Evolutionary conservation across 1,139 yeast genomes (phyloP), one percentile per base, ranked within the genome.

Genomic region (Trichomonascaceae sp.): DNA sequence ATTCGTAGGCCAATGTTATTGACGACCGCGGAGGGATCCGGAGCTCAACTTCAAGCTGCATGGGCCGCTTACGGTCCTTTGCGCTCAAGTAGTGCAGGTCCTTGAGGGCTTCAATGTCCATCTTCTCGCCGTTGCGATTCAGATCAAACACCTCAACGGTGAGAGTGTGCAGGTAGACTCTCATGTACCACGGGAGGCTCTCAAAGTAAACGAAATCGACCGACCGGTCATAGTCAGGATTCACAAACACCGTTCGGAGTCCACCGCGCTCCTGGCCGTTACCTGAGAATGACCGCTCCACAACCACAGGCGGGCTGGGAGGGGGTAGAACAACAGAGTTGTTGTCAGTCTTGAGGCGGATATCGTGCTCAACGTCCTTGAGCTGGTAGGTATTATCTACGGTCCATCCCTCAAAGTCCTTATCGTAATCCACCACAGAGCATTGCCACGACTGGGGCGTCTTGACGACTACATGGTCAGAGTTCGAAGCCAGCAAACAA

Each of bases 261-360:
- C 96, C 96, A 37, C 97, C 97, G 40, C 71, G 69, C 48, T 84
- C 96, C 52, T 79, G 92, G 2, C 95, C 87, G 50, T 78, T 80
- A 0, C 97, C 97, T 0, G 95, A 82, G 39, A 87, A 67, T 0
- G 96, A 81, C 39, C 98, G 70, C 15, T 93, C 78, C 0, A 79
- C 92, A 38, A 56, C 59, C 1, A 89, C 62, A 0, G 93, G 93
- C 0, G 89, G 84, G 1, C 44, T 1, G 57, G 44, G 25, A 67
- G 60, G 41, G 67, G 56, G 4, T n/a, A 32, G 22, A 13, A 45
- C 37, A 13, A 16, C 33, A 16, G 38, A 32, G 28, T 46, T 45
- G 37, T 13, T 73, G 51, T 32, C 47, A 47, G 44, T 70, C 55
- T 33, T 47, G 46, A 34, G 16, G 15, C 28, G 73, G 42, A 44